These are phyloP conservation scores for Eutypella sp. DNA, from an alignment of 2,329 filamentous ascomycete species.

Conservation along the genomic window DNA sequence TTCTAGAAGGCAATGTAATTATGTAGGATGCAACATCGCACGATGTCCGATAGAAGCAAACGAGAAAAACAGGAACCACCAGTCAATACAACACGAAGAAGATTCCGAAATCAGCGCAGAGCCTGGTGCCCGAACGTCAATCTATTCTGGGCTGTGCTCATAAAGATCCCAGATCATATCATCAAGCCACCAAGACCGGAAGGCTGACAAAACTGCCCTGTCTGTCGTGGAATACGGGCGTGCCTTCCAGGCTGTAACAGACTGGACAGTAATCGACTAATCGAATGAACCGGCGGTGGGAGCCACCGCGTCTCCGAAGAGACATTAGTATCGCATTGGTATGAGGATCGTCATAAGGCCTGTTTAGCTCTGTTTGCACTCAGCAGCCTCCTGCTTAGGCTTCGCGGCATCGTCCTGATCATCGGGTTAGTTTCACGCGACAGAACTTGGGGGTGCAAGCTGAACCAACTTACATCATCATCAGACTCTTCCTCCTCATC, in stretches of 20 bases:
- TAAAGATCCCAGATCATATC: constrained; percentile 18
- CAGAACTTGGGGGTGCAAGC: constrained; percentile 2
- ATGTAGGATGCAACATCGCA: constrained; percentile 12
- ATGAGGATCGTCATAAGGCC: constrained; percentile 7
- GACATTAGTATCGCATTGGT: not conserved
- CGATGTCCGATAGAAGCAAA: constrained; percentile 20
- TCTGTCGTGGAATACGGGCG: constrained; percentile 7
- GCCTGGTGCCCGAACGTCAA: constrained; percentile 24
- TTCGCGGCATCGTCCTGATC: constrained; percentile 78
- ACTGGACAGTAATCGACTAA: not conserved
- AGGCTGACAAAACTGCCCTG: constrained; percentile 15
- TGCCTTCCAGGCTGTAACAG: not conserved
- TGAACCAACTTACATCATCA: constrained; percentile 59
- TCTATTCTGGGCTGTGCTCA: constrained; percentile 26
- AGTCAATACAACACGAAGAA: constrained; percentile 29
- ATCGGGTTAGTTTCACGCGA: constrained; percentile 18
- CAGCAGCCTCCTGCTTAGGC: constrained; percentile 88
- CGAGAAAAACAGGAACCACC: constrained; percentile 30
- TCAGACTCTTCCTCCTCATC: constrained; percentile 81
- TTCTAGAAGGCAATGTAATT: constrained; percentile 13
- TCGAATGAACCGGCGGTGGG: not conserved
- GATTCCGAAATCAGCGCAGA: constrained; percentile 27
- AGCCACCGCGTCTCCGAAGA: not conserved
- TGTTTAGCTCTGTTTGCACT: constrained; percentile 92
- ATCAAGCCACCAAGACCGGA: constrained; percentile 26